A percentile compares a stretch with the other conserved stretches of the same genome.
Evolutionary conservation across 1,139 yeast genomes (phyloP).

Genomic region (Eremothecium coryli): DNA sequence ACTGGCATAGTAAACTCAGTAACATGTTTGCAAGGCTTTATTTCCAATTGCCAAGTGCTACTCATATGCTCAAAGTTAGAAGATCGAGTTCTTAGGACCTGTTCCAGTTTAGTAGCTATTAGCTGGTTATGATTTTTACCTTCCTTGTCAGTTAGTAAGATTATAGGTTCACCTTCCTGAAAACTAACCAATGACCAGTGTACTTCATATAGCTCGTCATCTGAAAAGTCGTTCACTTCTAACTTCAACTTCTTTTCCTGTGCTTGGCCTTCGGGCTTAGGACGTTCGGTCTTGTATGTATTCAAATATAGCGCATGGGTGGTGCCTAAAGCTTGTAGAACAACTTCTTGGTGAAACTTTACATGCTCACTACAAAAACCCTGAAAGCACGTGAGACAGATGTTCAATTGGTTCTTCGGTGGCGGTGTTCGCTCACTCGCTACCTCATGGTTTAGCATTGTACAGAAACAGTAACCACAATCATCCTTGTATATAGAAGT

Average conservation of each 20-base stretch:
- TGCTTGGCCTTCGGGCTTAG: slow-evolving; percentile 10
- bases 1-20: slow-evolving; percentile 39
- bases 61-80: slow-evolving; percentile 60
- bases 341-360: slow-evolving; percentile 20
- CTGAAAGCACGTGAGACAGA: slow-evolving; percentile 29
- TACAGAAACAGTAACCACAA: slow-evolving; percentile 30
- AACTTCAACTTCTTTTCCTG: slow-evolving; percentile 52
- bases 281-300: slow-evolving; percentile 19
- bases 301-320: slow-evolving; percentile 20
- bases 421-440: slow-evolving; percentile 7
- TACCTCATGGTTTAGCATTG: slow-evolving; percentile 18
- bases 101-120: slow-evolving; percentile 32
- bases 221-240: slow-evolving; percentile 61
- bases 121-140: slow-evolving; percentile 7
- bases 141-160: slow-evolving; percentile 8
- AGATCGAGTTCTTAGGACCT: slow-evolving; percentile 57
- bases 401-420: slow-evolving; percentile 18
- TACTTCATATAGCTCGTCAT: slow-evolving; percentile 58
- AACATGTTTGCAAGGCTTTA: slow-evolving; percentile 71
- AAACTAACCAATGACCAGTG: slow-evolving; percentile 18
- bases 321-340: slow-evolving; percentile 12
- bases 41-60: slow-evolving; percentile 86
- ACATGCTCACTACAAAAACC: slow-evolving; percentile 25
- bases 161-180: slow-evolving; percentile 9
- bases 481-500: slow-evolving; percentile 28